phyloP scores from a whole-genome alignment of 345 rosid species.

The Chamaenerion angustifolium region DNA sequence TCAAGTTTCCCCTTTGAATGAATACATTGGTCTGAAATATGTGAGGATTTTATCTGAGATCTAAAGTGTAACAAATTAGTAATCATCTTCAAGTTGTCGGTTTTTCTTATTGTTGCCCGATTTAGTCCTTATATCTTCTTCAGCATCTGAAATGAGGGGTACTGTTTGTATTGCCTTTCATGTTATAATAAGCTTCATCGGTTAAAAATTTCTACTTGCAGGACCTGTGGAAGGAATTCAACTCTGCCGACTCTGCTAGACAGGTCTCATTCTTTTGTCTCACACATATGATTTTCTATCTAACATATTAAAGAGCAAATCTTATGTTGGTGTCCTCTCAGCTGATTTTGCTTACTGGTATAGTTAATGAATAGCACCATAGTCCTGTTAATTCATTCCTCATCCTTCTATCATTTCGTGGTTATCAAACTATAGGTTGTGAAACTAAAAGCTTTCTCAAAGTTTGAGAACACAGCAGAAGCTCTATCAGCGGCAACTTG shows the following conservation, averaged over 20 bases:
- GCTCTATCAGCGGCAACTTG: slow-evolving; percentile 72
- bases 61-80: background rate
- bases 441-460: slow-evolving; percentile 68
- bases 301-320: background rate
- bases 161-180: background rate
- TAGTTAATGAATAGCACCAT: background rate
- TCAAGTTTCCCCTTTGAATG: background rate
- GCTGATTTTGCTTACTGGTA: too few species aligned
- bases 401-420: background rate
- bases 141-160: background rate
- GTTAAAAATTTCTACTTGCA: slow-evolving; percentile 6
- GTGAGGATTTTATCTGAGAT: background rate
- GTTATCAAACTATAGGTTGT: slow-evolving; percentile 31
- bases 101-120: background rate
- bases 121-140: background rate
- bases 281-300: background rate
- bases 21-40: background rate
- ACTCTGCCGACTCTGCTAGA: slow-evolving; percentile 40
- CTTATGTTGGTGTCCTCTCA: background rate
- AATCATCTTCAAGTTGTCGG: background rate
- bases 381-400: background rate
- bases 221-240: slow-evolving; percentile 58
- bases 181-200: background rate
- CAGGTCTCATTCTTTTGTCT: slow-evolving; percentile 27
- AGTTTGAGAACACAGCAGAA: slow-evolving; percentile 82